These are phyloP conservation scores for Moniliella sp. DNA, from an alignment of 1,284 basidiomycete genomes.

Conservation along the genomic window DNA sequence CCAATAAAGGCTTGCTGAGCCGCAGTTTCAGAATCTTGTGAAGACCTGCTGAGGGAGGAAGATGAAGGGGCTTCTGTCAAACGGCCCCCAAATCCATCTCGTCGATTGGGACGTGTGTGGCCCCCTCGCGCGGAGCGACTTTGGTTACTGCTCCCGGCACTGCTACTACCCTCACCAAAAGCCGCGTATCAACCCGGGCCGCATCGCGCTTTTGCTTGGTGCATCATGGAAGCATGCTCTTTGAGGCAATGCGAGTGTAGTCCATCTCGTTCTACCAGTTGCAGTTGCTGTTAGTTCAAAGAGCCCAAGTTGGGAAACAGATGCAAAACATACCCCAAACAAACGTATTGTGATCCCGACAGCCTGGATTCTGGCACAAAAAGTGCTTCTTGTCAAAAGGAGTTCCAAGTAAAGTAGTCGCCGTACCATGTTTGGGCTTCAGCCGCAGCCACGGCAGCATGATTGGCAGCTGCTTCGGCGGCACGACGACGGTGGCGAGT, in stretches of 20 bases:
- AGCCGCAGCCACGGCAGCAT: no score
- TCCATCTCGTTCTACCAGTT: constrained; percentile 46
- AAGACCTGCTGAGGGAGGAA: no score
- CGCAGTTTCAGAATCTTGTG: no score
- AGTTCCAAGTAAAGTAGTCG: constrained; percentile 21
- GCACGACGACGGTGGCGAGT: no score
- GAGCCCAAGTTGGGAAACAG: background rate
- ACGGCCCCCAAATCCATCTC: no score
- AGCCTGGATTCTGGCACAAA: constrained; percentile 53
- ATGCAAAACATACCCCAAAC: constrained; percentile 40
- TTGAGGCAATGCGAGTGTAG: constrained; percentile 75
- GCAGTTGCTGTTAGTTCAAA: background rate
- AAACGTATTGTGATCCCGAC: constrained; percentile 79
- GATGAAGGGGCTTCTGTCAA: no score
- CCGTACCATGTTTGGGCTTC: constrained; percentile 23
- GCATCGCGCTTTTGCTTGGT: constrained; percentile 56
- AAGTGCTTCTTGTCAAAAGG: constrained; percentile 43
- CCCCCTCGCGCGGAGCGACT: no score
- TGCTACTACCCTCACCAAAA: no score
- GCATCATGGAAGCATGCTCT: constrained; percentile 59
- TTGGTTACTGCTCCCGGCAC: no score
- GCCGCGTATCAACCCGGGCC: constrained; percentile 54
- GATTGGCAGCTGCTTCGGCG: constrained; percentile 22
- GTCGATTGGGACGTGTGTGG: no score
- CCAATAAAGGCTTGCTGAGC: no score